These are phyloP conservation scores for Tulasnella sp. DNA, from an alignment of 768 basidiomycete species.

Conservation along the genomic window DNA sequence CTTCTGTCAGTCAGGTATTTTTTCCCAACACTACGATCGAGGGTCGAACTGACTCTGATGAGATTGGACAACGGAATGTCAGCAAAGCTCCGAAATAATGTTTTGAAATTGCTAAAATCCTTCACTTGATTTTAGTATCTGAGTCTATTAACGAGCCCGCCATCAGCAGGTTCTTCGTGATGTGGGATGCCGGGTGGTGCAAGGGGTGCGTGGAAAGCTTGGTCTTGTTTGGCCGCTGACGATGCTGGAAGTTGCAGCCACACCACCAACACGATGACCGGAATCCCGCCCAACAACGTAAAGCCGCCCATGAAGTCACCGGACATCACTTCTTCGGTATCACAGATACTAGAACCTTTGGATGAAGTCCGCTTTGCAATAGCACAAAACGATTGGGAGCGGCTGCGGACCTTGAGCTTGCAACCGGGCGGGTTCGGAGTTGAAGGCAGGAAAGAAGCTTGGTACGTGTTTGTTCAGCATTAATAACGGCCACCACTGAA, in stretches of 20 bases:
- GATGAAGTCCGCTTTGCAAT: conserved; percentile 29
- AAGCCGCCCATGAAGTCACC: not conserved
- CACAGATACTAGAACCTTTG: conserved; percentile 7
- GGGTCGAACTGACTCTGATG: conserved; percentile 73
- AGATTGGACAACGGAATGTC: not conserved
- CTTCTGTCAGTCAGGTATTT: conserved; percentile 48
- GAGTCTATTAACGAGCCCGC: conserved; percentile 15
- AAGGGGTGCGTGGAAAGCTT: conserved; percentile 5
- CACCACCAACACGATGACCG: conserved; percentile 11
- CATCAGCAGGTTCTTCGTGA: not conserved
- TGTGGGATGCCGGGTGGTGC: no score
- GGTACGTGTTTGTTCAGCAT: conserved; percentile 47
- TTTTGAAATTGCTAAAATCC: not conserved
- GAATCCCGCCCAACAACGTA: not conserved
- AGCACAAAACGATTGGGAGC: conserved; percentile 49
- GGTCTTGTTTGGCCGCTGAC: conserved; percentile 11
- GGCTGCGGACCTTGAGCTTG: conserved; percentile 54
- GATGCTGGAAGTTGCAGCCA: not conserved
- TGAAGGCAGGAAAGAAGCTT: conserved; percentile 56
- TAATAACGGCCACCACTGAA: conserved; percentile 34
- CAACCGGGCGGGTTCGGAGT: conserved; percentile 65
- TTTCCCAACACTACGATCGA: conserved; percentile 73
- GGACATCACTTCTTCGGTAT: not conserved
- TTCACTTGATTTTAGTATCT: conserved; percentile 58
- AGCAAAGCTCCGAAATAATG: conserved; percentile 21